Conservation (phyloP, 1,139 yeast species). For the Candida dubliniensis region DNA sequence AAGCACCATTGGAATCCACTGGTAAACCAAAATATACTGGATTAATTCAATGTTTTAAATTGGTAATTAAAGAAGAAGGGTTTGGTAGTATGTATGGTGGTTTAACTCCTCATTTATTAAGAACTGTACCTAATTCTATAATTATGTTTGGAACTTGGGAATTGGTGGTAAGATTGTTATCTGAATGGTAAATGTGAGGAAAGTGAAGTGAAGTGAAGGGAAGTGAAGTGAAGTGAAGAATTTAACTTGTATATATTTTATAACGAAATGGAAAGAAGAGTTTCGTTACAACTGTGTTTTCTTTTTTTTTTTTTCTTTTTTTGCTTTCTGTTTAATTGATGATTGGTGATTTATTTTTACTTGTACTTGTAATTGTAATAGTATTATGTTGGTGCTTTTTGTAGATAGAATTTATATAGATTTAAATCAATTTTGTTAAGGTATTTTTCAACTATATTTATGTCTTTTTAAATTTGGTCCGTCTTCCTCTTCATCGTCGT, state of each 20-base stretch:
- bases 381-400: neutral
- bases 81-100: conserved; percentile 95
- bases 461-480: conserved; percentile 7
- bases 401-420: conserved; percentile 3
- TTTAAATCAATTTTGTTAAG: neutral
- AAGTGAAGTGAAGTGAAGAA: too few relatives aligned
- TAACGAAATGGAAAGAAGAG: neutral
- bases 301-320: neutral
- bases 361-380: conserved; percentile 14
- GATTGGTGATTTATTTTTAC: neutral
- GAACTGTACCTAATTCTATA: conserved; percentile 97
- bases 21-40: conserved; percentile 91
- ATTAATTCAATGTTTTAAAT: conserved; percentile 77
- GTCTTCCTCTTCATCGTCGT: conserved; percentile 7
- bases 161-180: conserved; percentile 70
- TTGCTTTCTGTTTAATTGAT: neutral
- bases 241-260: conserved; percentile 8
- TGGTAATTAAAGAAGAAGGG: conserved; percentile 89
- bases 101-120: conserved; percentile 88
- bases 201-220: too few relatives aligned
- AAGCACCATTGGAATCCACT: conserved; percentile 74
- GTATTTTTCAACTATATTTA: conserved; percentile 6
- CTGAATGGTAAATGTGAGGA: conserved; percentile 28
- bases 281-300: neutral
- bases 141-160: conserved; percentile 99